Percentiles rank a stretch among this genome's conserved stretches.
Evolutionary conservation across 2,329 filamentous ascomycete species (phyloP).

Genomic region (Periconia sp.): DNA sequence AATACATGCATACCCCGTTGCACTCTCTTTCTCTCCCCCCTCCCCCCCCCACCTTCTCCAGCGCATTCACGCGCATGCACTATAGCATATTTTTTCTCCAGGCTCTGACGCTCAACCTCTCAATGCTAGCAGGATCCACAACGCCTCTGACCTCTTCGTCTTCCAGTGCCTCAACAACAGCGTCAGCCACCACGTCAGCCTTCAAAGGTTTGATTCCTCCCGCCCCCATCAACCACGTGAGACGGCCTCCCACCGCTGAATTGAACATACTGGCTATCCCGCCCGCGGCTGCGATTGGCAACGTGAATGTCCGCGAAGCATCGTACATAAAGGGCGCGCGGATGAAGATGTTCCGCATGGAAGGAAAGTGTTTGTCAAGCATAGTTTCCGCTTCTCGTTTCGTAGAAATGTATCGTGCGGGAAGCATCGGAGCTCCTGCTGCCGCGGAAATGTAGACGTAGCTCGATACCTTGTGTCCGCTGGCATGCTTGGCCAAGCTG

Average conservation of each 20-base stretch:
- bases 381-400: constrained; percentile 87
- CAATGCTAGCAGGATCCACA: constrained; percentile 77
- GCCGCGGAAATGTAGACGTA: constrained; percentile 92
- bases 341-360: constrained; percentile 78
- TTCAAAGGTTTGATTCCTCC: constrained; percentile 84
- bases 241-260: constrained; percentile 70
- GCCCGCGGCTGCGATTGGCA: constrained; percentile 80
- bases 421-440: constrained; percentile 80
- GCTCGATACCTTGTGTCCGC: constrained; percentile 62
- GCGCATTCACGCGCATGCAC: no score
- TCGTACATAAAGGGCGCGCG: constrained; percentile 91
- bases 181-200: constrained; percentile 84
- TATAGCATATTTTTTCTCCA: constrained; percentile 92
- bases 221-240: constrained; percentile 77
- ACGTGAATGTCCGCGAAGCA: constrained; percentile 73
- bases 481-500: constrained; percentile 76
- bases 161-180: constrained; percentile 81
- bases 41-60: no score
- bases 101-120: constrained; percentile 74
- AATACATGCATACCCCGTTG: no score
- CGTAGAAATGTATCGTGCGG: constrained; percentile 81
- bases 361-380: constrained; percentile 71
- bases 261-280: constrained; percentile 78
- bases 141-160: constrained; percentile 73
- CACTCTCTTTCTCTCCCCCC: no score